Evolutionary conservation across 345 rosid species (phyloP).

Genomic region (Hypericum androsaemum): DNA sequence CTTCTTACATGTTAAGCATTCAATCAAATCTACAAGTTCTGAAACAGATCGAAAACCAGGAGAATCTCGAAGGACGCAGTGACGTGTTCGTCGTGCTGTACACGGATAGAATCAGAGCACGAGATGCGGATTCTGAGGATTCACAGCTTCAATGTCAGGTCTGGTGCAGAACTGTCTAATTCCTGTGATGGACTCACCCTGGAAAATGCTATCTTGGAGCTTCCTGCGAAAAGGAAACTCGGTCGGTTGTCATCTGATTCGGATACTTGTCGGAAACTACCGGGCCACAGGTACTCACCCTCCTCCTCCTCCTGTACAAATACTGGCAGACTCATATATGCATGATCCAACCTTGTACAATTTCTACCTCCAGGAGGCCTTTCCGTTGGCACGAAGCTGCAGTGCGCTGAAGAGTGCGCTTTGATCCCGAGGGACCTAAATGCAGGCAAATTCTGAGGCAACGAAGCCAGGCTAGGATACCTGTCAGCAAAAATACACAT

Average conservation of each 20-base stretch:
- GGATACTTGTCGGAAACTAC: slow-evolving; percentile 49
- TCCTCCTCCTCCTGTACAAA: slow-evolving; percentile 50
- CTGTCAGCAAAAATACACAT: too few species aligned
- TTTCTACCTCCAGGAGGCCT: slow-evolving; percentile 36
- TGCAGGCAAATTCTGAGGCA: too few species aligned
- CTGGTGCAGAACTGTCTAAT: slow-evolving; percentile 40
- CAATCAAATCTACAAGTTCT: not conserved
- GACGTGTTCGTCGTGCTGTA: slow-evolving; percentile 9
- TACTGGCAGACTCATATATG: slow-evolving; percentile 36
- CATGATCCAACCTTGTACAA: slow-evolving; percentile 40
- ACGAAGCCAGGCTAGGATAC: too few species aligned
- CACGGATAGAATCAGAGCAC: slow-evolving; percentile 9
- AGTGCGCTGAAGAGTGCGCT: slow-evolving; percentile 49
- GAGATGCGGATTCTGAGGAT: slow-evolving; percentile 10
- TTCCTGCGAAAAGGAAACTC: slow-evolving; percentile 22
- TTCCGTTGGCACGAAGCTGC: slow-evolving; percentile 18
- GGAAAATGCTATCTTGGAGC: slow-evolving; percentile 27
- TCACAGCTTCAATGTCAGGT: slow-evolving; percentile 58
- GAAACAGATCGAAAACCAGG: too few species aligned
- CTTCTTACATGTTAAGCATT: slow-evolving; percentile 9
- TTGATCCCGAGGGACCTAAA: not conserved
- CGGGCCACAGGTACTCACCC: slow-evolving; percentile 61
- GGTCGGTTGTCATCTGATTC: slow-evolving; percentile 19
- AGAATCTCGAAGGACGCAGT: too few species aligned
- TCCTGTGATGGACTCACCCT: slow-evolving; percentile 25